Conservation (phyloP, 257 asterid genomes). For the Salvia splendens region DNA sequence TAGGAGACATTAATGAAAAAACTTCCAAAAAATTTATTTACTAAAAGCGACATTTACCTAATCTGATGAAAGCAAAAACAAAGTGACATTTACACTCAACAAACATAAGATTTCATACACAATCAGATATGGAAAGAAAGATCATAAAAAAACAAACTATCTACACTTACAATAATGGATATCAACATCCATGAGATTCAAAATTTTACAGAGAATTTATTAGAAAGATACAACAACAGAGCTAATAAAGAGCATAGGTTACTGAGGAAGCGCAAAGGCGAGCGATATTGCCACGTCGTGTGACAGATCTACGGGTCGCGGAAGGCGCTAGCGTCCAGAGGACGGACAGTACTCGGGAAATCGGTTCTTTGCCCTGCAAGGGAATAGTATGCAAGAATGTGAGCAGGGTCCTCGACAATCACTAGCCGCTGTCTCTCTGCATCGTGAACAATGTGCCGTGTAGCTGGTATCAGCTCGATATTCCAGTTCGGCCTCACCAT, state of each 20-base stretch:
- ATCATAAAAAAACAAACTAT: too few species aligned
- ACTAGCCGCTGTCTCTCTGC: conserved; percentile 25
- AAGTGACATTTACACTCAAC: too few species aligned
- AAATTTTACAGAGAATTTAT: conserved; percentile 12
- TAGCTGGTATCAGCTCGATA: conserved; percentile 73
- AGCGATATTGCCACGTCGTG: neutral
- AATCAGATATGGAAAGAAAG: too few species aligned
- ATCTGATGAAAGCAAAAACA: too few species aligned
- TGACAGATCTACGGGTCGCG: neutral
- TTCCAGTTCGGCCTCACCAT: conserved; percentile 81
- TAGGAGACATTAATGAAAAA: too few species aligned
- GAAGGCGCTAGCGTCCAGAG: conserved; percentile 38
- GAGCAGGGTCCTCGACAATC: conserved; percentile 66
- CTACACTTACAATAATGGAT: too few species aligned
- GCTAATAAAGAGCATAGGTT: neutral
- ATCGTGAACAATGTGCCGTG: conserved; percentile 35
- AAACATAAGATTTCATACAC: too few species aligned
- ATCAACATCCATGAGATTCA: neutral
- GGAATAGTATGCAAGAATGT: conserved; percentile 82
- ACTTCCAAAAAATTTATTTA: too few species aligned
- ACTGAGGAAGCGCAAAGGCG: neutral
- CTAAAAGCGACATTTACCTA: too few species aligned
- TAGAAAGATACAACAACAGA: neutral
- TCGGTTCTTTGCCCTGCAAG: conserved; percentile 84
- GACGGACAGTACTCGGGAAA: conserved; percentile 57